Percentiles rank a stretch among this genome's conserved stretches.
These are phyloP conservation scores for Chaetomiaceae sp. DNA, from an alignment of 2,329 filamentous ascomycete genomes.

Conservation along the genomic window DNA sequence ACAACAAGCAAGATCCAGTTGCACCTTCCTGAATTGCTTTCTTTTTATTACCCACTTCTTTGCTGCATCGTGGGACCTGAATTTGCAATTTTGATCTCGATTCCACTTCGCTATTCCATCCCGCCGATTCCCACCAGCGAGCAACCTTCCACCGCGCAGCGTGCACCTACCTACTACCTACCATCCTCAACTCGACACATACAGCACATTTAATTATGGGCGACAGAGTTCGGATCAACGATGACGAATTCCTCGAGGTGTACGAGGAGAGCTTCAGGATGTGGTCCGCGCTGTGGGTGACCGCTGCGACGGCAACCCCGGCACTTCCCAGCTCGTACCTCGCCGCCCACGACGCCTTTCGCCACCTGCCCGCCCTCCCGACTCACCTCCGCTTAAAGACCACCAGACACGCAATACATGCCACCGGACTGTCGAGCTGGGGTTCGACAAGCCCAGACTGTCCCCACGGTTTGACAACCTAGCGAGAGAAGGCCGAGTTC, in stretches of 20 bases:
- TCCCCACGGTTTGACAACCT: too few relatives aligned
- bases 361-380: background rate
- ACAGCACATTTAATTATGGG: background rate
- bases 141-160: too few relatives aligned
- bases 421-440: background rate
- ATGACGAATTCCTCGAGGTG: background rate
- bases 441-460: background rate
- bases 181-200: background rate
- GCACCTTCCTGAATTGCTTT: too few relatives aligned
- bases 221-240: background rate
- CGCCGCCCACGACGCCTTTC: background rate
- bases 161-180: too few relatives aligned
- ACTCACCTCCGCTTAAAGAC: background rate
- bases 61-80: too few relatives aligned
- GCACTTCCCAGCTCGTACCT: background rate
- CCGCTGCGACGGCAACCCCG: background rate
- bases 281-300: background rate
- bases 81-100: too few relatives aligned
- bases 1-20: too few relatives aligned
- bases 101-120: too few relatives aligned
- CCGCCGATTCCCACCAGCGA: too few relatives aligned
- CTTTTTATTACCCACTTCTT: too few relatives aligned
- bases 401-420: background rate
- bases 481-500: background rate
- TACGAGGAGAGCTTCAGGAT: background rate